Evolutionary conservation across 2,329 filamentous ascomycete genomes (phyloP), one percentile per base, ranked within the genome.

Genomic region (Xylaria sp.): DNA sequence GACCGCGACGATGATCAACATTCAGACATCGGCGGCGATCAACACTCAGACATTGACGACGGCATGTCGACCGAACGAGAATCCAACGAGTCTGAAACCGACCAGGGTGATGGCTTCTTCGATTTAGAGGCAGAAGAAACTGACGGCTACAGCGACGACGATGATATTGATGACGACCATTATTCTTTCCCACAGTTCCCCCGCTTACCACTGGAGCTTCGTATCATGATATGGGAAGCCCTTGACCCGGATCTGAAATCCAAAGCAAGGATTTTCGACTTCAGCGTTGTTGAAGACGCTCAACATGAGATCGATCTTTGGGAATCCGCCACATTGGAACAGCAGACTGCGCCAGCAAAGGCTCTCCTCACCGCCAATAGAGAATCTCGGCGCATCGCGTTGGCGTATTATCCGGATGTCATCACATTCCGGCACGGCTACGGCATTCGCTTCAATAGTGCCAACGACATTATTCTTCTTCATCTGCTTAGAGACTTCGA

Each of bases 161-260:
- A 65, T 15, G 52, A 60, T 9, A 41, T 59, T 6, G 58, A 62
- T 8, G 55, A 60, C 15, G 4, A 21, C 7, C 44, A 54, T 19
- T 33, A 56, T 19, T 70, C 55, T 19, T 78, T 78, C 51, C 73
- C 73, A 5, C 74, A 77, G 23, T 78, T 78, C 60, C 62, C 48
- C 33, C 68, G 60, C 17, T 65, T 78, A 2, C 76, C 76, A 1
- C 56, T 67, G 7, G 76, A 78, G 58, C 71, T 78, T 11, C 75
- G 75, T 33, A 44, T 66, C 4, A 70, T 62, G 29, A 67, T 78
- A 37, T 78, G 76, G 76, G 71, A 73, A 17, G 65, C 69, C 8
- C 74, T 75, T 52, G 74, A 76, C 54, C 72, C 71, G 1, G 62
- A 76, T 35, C 61, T 78, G 10, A 70, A 64, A 33, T 63, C 53